A percentile compares a stretch with the other conserved stretches of the same genome.
Conservation (phyloP, 1,284 basidiomycete genomes). For the Microstroma glucosiphilum region DNA sequence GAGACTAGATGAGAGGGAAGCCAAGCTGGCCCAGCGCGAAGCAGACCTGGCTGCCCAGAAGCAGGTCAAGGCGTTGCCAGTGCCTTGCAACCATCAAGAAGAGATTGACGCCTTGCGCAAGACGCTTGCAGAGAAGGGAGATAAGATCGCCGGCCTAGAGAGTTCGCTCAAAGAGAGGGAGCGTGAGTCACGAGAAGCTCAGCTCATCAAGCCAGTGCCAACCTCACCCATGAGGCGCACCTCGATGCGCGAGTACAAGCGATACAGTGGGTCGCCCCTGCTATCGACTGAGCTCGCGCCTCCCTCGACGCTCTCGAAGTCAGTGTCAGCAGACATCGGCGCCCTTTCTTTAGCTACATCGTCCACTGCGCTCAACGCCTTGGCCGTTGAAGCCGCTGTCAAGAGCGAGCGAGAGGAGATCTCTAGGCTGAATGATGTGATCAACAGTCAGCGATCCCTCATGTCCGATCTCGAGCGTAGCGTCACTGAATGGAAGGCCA, state of each 20-base stretch:
- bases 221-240: conserved; percentile 22
- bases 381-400: conserved; percentile 13
- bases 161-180: conserved; percentile 4
- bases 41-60: neutral
- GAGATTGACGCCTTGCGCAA: conserved; percentile 1
- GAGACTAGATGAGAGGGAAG: neutral
- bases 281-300: conserved; percentile 5
- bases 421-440: conserved; percentile 36
- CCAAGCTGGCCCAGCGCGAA: neutral
- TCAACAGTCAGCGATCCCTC: conserved; percentile 30
- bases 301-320: conserved; percentile 12
- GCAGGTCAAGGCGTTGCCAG: neutral
- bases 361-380: neutral
- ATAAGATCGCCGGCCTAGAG: neutral
- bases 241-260: conserved; percentile 35
- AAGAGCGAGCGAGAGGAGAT: conserved; percentile 35
- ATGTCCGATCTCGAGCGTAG: conserved; percentile 40
- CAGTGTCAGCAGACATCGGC: conserved; percentile 6
- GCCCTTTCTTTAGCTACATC: conserved; percentile 8
- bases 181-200: neutral
- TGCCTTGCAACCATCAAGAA: neutral
- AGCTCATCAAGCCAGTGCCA: neutral
- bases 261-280: conserved; percentile 14
- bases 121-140: neutral
- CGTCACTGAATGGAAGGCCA: conserved; percentile 35